Evolutionary conservation across 768 basidiomycete species (phyloP).

Genomic region (Hygrocybe coccinea): DNA sequence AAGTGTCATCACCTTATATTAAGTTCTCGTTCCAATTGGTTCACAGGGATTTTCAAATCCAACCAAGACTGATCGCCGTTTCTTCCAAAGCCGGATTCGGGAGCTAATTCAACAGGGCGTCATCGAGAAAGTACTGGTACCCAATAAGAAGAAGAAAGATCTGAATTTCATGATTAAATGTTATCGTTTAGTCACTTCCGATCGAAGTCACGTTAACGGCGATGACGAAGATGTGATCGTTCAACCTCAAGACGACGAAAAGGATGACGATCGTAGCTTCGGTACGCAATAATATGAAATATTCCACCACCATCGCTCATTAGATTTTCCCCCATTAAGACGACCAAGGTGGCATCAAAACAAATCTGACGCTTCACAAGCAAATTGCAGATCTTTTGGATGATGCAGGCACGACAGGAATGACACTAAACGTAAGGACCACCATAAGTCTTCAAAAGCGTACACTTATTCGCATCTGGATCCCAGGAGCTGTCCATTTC

Average conservation of each 20-base stretch:
- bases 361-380: slow-evolving; percentile 67
- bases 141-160: slow-evolving; percentile 48
- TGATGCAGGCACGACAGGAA: slow-evolving; percentile 59
- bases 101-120: slow-evolving; percentile 69
- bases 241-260: slow-evolving; percentile 33
- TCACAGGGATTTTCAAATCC: slow-evolving; percentile 72
- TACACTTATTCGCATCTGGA: slow-evolving; percentile 1
- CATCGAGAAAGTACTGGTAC: slow-evolving; percentile 71
- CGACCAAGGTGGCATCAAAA: slow-evolving; percentile 42
- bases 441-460: not conserved
- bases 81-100: slow-evolving; percentile 69
- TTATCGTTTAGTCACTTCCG: slow-evolving; percentile 56
- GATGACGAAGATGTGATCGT: slow-evolving; percentile 33
- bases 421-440: slow-evolving; percentile 62
- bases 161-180: slow-evolving; percentile 52
- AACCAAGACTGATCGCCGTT: slow-evolving; percentile 72
- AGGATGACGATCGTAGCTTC: slow-evolving; percentile 36
- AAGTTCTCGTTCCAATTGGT: slow-evolving; percentile 6
- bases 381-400: slow-evolving; percentile 75
- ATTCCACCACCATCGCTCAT: not conserved
- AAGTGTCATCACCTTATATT: slow-evolving; percentile 21
- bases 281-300: slow-evolving; percentile 25
- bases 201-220: slow-evolving; percentile 30
- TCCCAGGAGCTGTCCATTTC: slow-evolving; percentile 57
- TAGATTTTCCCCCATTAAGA: slow-evolving; percentile 16